A percentile compares a stretch with the other conserved stretches of the same genome.
Evolutionary conservation across 2,329 filamentous ascomycete genomes (phyloP).

Genomic region (Phialophora tarda): DNA sequence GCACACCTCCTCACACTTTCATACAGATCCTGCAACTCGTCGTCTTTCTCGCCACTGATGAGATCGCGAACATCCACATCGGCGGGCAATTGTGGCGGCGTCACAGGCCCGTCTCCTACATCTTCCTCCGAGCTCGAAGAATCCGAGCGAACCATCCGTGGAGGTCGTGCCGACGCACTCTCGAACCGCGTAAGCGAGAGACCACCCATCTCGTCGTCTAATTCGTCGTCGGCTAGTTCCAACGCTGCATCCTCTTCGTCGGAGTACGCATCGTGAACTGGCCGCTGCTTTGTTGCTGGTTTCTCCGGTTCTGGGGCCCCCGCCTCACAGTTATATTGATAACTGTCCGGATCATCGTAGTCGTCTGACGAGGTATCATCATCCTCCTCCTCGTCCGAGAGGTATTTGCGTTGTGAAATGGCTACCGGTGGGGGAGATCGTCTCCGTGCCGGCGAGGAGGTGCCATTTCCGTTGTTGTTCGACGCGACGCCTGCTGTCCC

Average conservation of each 20-base stretch:
- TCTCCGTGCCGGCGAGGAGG: constrained; percentile 23
- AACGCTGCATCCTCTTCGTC: constrained; percentile 32
- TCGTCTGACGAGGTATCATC: constrained; percentile 32
- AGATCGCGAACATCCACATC: constrained; percentile 33
- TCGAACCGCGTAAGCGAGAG: constrained; percentile 33
- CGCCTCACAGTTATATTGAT: constrained; percentile 8
- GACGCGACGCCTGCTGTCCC: constrained; percentile 18
- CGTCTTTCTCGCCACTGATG: constrained; percentile 31
- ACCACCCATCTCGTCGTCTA: constrained; percentile 32
- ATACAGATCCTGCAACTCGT: constrained; percentile 30
- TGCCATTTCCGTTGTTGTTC: constrained; percentile 19
- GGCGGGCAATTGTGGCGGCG: constrained; percentile 31
- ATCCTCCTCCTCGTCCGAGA: constrained; percentile 18
- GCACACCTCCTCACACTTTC: constrained; percentile 31
- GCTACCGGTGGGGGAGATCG: constrained; percentile 29
- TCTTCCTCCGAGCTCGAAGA: constrained; percentile 27
- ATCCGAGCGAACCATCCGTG: constrained; percentile 31
- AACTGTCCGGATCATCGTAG: constrained; percentile 31
- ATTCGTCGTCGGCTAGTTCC: constrained; percentile 17
- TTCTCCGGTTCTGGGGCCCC: constrained; percentile 2
- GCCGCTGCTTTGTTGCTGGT: constrained; percentile 10
- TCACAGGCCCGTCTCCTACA: constrained; percentile 22
- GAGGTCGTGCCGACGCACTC: constrained; percentile 30
- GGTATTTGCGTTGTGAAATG: not conserved
- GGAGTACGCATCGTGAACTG: constrained; percentile 28